Base-by-base conservation (phyloP, 768 basidiomycete genomes). In the Amanita exitialis region DNA sequence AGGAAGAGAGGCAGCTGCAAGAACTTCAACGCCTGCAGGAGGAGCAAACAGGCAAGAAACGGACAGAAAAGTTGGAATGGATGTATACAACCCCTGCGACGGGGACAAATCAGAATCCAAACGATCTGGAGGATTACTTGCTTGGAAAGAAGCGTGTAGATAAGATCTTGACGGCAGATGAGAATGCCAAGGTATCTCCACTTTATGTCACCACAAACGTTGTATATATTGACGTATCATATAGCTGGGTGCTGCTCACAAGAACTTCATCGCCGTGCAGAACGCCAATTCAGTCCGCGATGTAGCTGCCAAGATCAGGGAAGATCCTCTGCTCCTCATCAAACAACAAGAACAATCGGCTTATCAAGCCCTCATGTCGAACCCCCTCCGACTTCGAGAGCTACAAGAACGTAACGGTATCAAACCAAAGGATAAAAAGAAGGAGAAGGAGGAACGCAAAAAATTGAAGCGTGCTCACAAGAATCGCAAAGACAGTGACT, bases 61-160 rank as follows among this genome's bases (percentile, higher is more conserved):
- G 90, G 56, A 81, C 86, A 47, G 94, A 97, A 68, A 92, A 92
- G 63, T 66, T 99, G 44, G 96, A 99, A 64, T 99, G 96, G 96
- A 95, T 99, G 91, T 99, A 98, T 70, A 74, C 95, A n/a, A 96
- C 95, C 1, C 96, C 96, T 3, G 90, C 92, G 1, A 83, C 86
- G 3, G 94, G 94, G n/a, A 84, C 76, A 54, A 85, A 71, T 48
- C 80, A 87, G 58, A 93, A 92, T 62, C 65, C 86, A 28, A 95
- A 92, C 58, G 95, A 98, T 55, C 66, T 98, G 57, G 96, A 99
- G 70, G 92, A 94, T 59, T 99, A 99, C 65, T 70, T 99, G 1
- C 75, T 99, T 27, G 96, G 96, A 21, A 98, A 97, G 79, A 96
- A 94, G 70, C 73, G 96, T 54, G 95, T 99, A 1, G 96, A 99